A percentile compares a stretch with the other conserved stretches of the same genome.
These are phyloP conservation scores for Daedalea quercina DNA, from an alignment of 768 basidiomycete species.

Conservation along the genomic window DNA sequence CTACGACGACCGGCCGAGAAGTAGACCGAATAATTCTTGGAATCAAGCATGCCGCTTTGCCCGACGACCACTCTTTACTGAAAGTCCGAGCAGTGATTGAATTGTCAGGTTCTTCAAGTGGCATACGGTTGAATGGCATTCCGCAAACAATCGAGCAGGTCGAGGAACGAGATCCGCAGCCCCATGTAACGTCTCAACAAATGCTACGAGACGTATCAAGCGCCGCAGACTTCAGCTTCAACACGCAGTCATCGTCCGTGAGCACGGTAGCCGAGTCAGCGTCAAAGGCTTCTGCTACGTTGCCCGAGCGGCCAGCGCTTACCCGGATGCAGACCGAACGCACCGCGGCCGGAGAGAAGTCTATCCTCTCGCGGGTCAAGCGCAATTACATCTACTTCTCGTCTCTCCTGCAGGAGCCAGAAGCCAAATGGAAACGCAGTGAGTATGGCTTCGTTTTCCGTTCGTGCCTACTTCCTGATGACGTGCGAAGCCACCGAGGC, in stretches of 20 bases:
- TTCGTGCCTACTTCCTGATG: constrained; percentile 1
- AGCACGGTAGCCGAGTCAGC: constrained; percentile 38
- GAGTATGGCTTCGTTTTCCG: constrained; percentile 25
- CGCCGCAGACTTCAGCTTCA: constrained; percentile 60
- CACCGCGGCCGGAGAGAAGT: constrained; percentile 62
- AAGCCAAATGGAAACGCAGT: constrained; percentile 95
- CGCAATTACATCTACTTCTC: constrained; percentile 98
- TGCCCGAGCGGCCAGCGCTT: constrained; percentile 26
- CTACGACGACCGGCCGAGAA: constrained; percentile 31
- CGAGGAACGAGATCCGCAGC: constrained; percentile 62
- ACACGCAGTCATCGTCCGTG: constrained; percentile 51
- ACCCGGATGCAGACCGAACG: constrained; percentile 37
- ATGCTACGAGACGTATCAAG: constrained; percentile 72
- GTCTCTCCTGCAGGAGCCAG: constrained; percentile 92
- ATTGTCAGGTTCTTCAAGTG: constrained; percentile 66
- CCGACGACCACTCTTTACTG: constrained; percentile 69
- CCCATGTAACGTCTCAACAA: constrained; percentile 50
- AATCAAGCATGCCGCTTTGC: constrained; percentile 64
- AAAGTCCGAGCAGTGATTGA: constrained; percentile 80
- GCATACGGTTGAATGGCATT: constrained; percentile 82
- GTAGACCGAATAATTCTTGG: constrained; percentile 51
- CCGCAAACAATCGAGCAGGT: constrained; percentile 58
- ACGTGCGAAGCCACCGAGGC: constrained; percentile 61
- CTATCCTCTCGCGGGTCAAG: constrained; percentile 78
- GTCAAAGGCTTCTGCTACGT: constrained; percentile 17